Evolutionary conservation across 176 grass and related monocot species (phyloP).

Genomic region (Bolboschoenus planiculmis): DNA sequence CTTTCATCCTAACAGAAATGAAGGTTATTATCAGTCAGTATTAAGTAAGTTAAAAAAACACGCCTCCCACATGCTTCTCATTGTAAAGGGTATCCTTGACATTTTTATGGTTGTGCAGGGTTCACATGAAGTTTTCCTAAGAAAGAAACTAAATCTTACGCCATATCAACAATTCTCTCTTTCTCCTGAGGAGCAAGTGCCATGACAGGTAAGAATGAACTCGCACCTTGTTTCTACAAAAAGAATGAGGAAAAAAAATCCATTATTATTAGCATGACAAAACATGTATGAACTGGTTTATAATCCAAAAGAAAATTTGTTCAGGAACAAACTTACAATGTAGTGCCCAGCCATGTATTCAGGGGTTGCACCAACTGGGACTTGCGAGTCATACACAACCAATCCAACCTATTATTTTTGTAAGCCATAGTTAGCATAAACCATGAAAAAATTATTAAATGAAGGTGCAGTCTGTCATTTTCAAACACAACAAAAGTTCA

Average conservation of each 20-base stretch:
- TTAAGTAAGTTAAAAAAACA: background rate
- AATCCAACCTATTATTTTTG: slow-evolving; percentile 70
- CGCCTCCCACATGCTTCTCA: background rate
- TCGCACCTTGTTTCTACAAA: slow-evolving; percentile 95
- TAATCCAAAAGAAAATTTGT: background rate
- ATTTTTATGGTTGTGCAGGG: background rate
- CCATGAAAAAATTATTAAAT: background rate
- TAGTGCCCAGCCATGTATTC: slow-evolving; percentile 99
- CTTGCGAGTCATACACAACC: slow-evolving; percentile 89
- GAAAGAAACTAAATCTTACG: slow-evolving; percentile 55
- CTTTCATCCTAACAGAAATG: background rate
- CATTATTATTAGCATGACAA: background rate
- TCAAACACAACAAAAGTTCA: background rate
- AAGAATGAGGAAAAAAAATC: background rate
- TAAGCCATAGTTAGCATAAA: background rate
- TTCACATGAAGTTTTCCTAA: background rate
- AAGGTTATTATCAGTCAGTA: no score
- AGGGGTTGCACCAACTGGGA: slow-evolving; percentile 86
- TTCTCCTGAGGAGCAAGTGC: slow-evolving; percentile 95
- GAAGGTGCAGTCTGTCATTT: background rate
- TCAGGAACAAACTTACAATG: slow-evolving; percentile 42
- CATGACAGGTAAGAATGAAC: slow-evolving; percentile 98
- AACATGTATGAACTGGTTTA: background rate
- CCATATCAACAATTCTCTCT: slow-evolving; percentile 93
- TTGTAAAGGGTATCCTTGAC: background rate